Evolutionary conservation across 371 early-diverging fungal genomes (phyloP).

Genomic region (Circinella minor): DNA sequence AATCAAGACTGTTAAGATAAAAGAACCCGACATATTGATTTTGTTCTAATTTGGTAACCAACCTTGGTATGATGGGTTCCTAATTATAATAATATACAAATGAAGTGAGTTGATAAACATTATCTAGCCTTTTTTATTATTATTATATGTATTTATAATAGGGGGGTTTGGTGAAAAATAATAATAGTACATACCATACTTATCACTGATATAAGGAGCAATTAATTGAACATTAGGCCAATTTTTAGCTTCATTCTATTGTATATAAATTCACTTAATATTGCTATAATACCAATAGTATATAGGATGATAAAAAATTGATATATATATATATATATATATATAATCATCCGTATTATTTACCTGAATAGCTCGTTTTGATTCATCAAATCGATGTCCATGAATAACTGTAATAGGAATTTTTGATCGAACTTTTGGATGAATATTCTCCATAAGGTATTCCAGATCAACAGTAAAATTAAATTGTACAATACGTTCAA

Average conservation of each 20-base stretch:
- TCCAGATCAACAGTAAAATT: slow-evolving; percentile 34
- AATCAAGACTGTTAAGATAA: neutral
- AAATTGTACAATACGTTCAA: slow-evolving; percentile 30
- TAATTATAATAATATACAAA: slow-evolving; percentile 5
- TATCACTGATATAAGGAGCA: slow-evolving; percentile 15
- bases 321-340: slow-evolving; percentile 3
- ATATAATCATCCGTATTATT: neutral
- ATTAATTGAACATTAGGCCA: slow-evolving; percentile 23
- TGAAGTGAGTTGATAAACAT: too few relatives aligned
- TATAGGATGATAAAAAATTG: too few relatives aligned
- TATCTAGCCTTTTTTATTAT: too few relatives aligned
- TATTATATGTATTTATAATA: too few relatives aligned
- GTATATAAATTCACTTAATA: too few relatives aligned
- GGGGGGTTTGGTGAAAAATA: too few relatives aligned
- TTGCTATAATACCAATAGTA: too few relatives aligned
- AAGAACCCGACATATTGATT: neutral
- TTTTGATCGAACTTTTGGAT: slow-evolving; percentile 12
- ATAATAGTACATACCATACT: slow-evolving; percentile 10
- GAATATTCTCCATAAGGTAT: slow-evolving; percentile 25
- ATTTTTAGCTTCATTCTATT: slow-evolving; percentile 17
- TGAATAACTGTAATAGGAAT: slow-evolving; percentile 25
- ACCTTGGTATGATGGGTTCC: slow-evolving; percentile 73
- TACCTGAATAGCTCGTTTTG: neutral
- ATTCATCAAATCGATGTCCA: slow-evolving; percentile 22
- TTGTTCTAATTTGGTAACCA: neutral